These are phyloP conservation scores for Clonostachys rhizophaga DNA, from an alignment of 2,329 filamentous ascomycete species.

Conservation along the genomic window DNA sequence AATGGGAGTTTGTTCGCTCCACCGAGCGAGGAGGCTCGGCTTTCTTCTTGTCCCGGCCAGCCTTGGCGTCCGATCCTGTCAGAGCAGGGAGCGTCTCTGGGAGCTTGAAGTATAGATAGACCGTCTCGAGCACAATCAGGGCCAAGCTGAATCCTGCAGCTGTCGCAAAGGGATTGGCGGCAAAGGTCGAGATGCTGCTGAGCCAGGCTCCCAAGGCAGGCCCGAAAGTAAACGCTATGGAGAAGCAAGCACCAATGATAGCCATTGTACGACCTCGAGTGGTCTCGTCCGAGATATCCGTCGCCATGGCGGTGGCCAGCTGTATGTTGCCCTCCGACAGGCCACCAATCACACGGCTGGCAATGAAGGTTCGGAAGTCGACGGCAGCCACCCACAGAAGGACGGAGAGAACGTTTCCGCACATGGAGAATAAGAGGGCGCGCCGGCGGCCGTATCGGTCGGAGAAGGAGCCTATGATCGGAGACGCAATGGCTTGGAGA, in stretches of 20 bases:
- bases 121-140: conserved; percentile 80
- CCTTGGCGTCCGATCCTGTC: conserved; percentile 21
- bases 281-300: conserved; percentile 85
- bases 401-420: conserved; percentile 87
- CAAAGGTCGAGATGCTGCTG: conserved; percentile 70
- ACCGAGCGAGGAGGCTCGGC: conserved; percentile 10
- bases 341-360: conserved; percentile 88
- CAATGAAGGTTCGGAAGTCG: conserved; percentile 93
- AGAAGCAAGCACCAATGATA: conserved; percentile 93
- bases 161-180: conserved; percentile 88
- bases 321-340: conserved; percentile 97
- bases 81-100: conserved; percentile 78
- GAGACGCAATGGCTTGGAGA: conserved; percentile 87
- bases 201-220: conserved; percentile 87
- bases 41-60: conserved; percentile 14
- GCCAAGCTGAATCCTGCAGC: conserved; percentile 84
- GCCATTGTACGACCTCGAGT: conserved; percentile 91
- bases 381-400: conserved; percentile 90
- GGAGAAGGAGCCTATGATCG: conserved; percentile 82
- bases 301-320: conserved; percentile 91
- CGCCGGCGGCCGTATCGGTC: conserved; percentile 84
- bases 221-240: conserved; percentile 93
- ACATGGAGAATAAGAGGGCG: conserved; percentile 87
- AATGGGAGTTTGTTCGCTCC: conserved; percentile 74
- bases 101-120: conserved; percentile 78